phyloP scores from a whole-genome alignment of 805 yeast species.

The Cephaloascus albidus region DNA sequence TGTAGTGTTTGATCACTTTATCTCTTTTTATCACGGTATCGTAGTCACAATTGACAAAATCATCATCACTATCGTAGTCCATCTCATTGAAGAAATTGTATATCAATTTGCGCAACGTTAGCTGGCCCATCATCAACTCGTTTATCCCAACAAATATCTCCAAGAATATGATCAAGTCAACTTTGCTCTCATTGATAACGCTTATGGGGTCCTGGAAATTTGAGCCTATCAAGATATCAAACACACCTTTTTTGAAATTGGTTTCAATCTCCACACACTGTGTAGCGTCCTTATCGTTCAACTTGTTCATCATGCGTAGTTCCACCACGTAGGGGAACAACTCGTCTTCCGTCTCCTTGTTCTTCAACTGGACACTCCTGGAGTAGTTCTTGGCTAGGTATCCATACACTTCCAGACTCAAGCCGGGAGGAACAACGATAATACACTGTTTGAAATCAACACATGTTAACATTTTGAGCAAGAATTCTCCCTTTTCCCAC shows the following conservation, averaged over 20 bases:
- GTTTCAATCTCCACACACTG: background rate
- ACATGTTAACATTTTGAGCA: background rate
- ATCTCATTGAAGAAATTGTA: background rate
- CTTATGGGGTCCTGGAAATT: background rate
- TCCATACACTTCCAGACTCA: background rate
- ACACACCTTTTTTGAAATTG: background rate
- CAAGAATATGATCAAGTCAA: background rate
- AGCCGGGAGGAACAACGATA: background rate
- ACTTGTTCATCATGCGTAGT: background rate
- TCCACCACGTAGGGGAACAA: background rate
- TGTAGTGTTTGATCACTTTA: background rate
- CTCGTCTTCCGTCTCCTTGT: background rate
- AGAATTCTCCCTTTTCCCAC: background rate
- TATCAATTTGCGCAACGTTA: background rate
- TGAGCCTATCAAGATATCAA: background rate
- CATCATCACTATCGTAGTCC: background rate
- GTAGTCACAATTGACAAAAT: background rate
- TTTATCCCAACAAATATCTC: background rate
- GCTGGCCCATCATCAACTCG: background rate
- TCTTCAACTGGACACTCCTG: background rate
- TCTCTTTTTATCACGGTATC: background rate
- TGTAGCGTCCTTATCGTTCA: background rate
- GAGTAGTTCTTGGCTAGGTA: background rate
- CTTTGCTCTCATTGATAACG: background rate
- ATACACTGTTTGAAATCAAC: background rate